Conservation (phyloP, 257 asterid species). For the Solanum tarapatanum region DNA sequence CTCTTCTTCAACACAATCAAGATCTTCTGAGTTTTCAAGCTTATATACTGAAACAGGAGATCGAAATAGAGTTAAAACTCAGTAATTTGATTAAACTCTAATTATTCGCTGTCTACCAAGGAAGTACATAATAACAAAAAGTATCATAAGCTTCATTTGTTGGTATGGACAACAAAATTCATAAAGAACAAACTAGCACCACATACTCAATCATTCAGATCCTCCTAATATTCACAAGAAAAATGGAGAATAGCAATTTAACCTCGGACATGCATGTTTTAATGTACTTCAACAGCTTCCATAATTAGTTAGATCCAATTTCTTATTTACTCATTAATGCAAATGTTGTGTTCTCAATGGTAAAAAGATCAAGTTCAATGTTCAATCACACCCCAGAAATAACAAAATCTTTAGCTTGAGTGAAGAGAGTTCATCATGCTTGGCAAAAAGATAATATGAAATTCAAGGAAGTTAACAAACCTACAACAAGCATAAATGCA, state of each 20-base stretch:
- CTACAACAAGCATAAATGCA: background rate
- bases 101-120: background rate
- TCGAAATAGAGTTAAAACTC: background rate
- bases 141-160: background rate
- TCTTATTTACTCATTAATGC: background rate
- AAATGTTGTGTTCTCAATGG: background rate
- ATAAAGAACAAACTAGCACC: background rate
- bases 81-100: background rate
- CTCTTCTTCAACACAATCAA: conserved; percentile 74
- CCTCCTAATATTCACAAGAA: background rate
- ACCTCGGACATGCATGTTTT: background rate
- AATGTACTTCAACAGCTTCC: background rate
- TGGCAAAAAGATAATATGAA: background rate
- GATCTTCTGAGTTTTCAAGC: conserved; percentile 69
- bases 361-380: background rate
- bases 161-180: background rate
- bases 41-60: conserved; percentile 57
- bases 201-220: background rate
- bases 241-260: background rate
- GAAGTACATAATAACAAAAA: background rate
- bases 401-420: background rate
- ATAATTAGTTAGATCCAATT: background rate
- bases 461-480: background rate
- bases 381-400: background rate
- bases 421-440: background rate